phyloP scores from a whole-genome alignment of 1,284 basidiomycete species.

The Boletus mariae region DNA sequence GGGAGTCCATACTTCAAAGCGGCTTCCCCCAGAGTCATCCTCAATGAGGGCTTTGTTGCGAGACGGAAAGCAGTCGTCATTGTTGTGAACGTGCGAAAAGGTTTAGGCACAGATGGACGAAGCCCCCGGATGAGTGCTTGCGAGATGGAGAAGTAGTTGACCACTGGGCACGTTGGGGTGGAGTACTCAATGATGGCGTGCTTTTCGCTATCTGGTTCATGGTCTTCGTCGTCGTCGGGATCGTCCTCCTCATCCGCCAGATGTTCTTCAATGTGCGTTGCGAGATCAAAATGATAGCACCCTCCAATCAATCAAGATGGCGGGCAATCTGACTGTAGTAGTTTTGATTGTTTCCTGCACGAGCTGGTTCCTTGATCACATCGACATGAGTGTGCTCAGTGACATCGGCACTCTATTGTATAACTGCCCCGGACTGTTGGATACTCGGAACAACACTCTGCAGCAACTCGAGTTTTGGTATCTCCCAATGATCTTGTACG shows the following conservation, averaged over 20 bases:
- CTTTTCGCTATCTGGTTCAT: not conserved
- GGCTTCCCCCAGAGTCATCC: not conserved
- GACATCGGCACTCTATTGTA: slow-evolving; percentile 1
- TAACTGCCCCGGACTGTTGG: not conserved
- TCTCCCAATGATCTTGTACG: not conserved
- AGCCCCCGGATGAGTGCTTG: not conserved
- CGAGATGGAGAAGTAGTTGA: not conserved
- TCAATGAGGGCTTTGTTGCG: not conserved
- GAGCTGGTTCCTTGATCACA: not conserved
- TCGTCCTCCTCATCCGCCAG: not conserved
- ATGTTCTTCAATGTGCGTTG: not conserved
- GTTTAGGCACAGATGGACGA: not conserved
- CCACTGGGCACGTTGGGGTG: not conserved
- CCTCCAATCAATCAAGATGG: not conserved
- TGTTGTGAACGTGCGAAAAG: not conserved
- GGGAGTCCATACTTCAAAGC: not conserved
- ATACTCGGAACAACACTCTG: slow-evolving; percentile 14
- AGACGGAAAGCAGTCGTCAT: not conserved
- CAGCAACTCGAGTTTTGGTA: slow-evolving; percentile 31
- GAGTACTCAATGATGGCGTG: too few species aligned
- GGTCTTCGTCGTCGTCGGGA: not conserved
- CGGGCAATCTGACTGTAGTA: not conserved
- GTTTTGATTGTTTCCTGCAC: not conserved
- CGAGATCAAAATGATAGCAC: not conserved
- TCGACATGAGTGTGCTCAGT: not conserved